Evolutionary conservation across 345 rosid genomes (phyloP).

Genomic region (Rhodamnia argentea): DNA sequence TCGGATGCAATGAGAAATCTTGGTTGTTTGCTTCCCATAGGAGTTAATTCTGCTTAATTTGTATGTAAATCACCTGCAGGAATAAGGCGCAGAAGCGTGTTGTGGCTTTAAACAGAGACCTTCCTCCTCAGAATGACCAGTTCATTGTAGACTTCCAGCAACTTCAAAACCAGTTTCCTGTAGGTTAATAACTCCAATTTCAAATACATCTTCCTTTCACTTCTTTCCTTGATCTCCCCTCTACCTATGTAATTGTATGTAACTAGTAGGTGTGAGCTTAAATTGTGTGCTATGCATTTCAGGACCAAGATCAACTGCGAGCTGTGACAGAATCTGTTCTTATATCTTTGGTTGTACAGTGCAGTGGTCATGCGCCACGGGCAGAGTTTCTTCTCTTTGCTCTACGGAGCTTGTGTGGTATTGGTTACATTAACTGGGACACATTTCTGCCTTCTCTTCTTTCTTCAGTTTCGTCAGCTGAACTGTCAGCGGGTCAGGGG

Average conservation of each 20-base stretch:
- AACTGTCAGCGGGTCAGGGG: conserved; percentile 48
- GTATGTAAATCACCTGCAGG: conserved; percentile 21
- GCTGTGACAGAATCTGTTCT: conserved; percentile 71
- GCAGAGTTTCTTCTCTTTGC: conserved; percentile 95
- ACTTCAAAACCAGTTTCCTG: conserved; percentile 64
- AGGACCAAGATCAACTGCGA: conserved; percentile 88
- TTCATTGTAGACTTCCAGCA: conserved; percentile 82
- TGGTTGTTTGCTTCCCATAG: background rate
- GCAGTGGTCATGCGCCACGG: conserved; percentile 77
- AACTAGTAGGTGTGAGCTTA: background rate
- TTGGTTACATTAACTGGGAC: conserved; percentile 88
- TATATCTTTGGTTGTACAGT: conserved; percentile 67
- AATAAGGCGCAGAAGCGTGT: conserved; percentile 89
- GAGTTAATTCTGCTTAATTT: background rate
- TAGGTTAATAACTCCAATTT: conserved; percentile 10
- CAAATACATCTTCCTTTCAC: background rate
- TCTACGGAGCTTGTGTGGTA: conserved; percentile 55
- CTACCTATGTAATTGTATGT: background rate
- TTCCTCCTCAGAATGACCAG: conserved; percentile 89
- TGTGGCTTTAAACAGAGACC: conserved; percentile 66
- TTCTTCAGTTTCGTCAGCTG: conserved; percentile 72
- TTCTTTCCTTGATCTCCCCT: background rate
- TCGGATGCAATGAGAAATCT: background rate
- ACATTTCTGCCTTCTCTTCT: conserved; percentile 73
- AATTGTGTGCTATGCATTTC: conserved; percentile 8